Conservation (phyloP, 495 filamentous ascomycete genomes). For the Aspergillus biplanus region DNA sequence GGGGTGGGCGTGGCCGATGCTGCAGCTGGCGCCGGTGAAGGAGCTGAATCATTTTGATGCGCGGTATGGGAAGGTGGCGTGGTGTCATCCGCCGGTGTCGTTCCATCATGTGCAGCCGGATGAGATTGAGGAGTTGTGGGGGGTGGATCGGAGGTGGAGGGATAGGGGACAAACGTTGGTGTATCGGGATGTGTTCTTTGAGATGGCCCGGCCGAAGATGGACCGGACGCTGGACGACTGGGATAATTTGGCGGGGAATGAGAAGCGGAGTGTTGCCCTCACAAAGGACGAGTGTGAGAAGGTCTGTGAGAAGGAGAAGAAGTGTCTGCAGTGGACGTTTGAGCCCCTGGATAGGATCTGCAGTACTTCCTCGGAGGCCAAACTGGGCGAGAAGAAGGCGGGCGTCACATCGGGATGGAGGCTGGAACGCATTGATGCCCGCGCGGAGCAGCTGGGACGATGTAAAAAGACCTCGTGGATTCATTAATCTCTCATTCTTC, state of each 20-base stretch:
- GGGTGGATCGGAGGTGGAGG: conserved; percentile 49
- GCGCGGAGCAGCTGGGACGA: conserved; percentile 20
- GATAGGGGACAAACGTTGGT: conserved; percentile 4
- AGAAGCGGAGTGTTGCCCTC: conserved; percentile 8
- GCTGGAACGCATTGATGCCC: conserved; percentile 34
- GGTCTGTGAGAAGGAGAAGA: conserved; percentile 34
- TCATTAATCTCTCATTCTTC: background rate
- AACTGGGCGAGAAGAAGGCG: conserved; percentile 21
- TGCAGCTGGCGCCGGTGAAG: conserved; percentile 34
- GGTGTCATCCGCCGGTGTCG: conserved; percentile 52
- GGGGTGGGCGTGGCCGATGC: conserved; percentile 43
- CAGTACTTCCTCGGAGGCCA: conserved; percentile 29
- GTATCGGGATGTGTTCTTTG: conserved; percentile 23
- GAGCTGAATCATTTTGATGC: conserved; percentile 47
- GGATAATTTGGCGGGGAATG: conserved; percentile 32
- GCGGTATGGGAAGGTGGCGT: conserved; percentile 39
- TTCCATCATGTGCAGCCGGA: conserved; percentile 52
- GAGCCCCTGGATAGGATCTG: conserved; percentile 27
- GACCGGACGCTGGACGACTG: conserved; percentile 28
- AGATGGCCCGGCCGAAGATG: conserved; percentile 12
- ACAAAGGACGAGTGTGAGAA: conserved; percentile 39
- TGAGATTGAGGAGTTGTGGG: conserved; percentile 42
- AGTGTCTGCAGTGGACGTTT: conserved; percentile 47
- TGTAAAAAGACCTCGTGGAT: conserved; percentile 26
- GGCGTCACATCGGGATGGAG: conserved; percentile 35